Base-by-base conservation (phyloP, 2,329 filamentous ascomycete species). In the Knufia petricola region DNA sequence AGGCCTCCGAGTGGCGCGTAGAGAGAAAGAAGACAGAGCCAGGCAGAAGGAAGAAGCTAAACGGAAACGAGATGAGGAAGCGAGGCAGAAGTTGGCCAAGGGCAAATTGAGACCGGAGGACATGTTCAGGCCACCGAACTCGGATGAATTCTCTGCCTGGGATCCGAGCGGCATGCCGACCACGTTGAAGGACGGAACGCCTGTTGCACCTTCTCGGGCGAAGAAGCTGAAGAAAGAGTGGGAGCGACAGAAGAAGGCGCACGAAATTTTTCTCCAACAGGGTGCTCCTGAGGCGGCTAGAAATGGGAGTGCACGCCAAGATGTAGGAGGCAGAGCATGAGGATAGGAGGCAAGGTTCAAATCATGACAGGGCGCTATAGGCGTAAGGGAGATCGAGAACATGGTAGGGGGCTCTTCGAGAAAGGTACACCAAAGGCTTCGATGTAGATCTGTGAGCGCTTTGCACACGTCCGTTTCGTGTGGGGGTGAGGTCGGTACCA, bases 221-320 rank as follows among this genome's bases (percentile, higher is more conserved):
- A 95, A 95, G 75, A 89, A 87, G 71, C 66, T 95, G 58, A 82
- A 75, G 68, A 95, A 95, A 73, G 82, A 87, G 49, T 94, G 86
- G 86, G 85, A 94, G 59, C 81, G 75, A 63, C 90, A 95, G 71
- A 92, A 88, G 74, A 94, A 90, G 75, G 65, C 78, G 50, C 82
- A 89, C 64, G 83, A 89, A 54, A 79, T 82, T 53, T 84, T 69
- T 64, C 49, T 66, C 46, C 57, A 52, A 13, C n/a, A n/a, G n/a
- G 50, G 51, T 3, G 38, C 48, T 31, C 48, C 50, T 28, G 52
- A 53, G 23, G 51, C 50, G 8, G 46, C 47, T 4, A 32, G 19
- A 15, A 17, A 48, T 46, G 30, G 28, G 15, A 44, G 19, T 34
- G 41, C 24, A 44, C 28, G 24, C 32, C 7, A 8, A 36, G 26